Evolutionary conservation across 2,329 filamentous ascomycete species (phyloP), one percentile per base, ranked within the genome.

Genomic region (Mycosphaerella arachidis): DNA sequence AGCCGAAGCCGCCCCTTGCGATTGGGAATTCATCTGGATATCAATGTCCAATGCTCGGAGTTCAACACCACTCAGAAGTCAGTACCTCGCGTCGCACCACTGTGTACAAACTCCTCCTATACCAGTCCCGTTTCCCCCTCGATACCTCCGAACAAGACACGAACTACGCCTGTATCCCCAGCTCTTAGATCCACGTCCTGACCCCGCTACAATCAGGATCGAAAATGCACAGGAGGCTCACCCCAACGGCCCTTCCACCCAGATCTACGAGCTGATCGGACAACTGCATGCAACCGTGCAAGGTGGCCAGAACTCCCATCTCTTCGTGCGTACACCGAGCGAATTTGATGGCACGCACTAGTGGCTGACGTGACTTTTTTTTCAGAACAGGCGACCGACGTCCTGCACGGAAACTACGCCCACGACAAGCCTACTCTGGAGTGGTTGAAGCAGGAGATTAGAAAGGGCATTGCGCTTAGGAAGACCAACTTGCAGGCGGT

Each of bases 1-100:
- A 37, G 58, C 53, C 12, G 63, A 63, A 27, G 46, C 67, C 37
- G 64, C 66, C 24, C 24, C 59, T 68, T 1, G 66, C 66, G 5
- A 63, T 63, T 13, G 66, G 66, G 66, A 33, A 68, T 68, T 52
- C 66, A 68, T 54, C 56, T 68, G 37, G 67, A 67, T 48, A 68
- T 68, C 57, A 58, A 67, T 43, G 66, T 56, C 27, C 66, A 67
- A 55, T 63, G 58, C 48, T 33, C 3, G 7, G 66, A 67, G 46
- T 67, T 61, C 64, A 68, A 68, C 52, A 61, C 58, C 54, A 67
- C 63, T 1, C 18, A 56, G 13, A 60, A 57, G 29, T 35, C 8
- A 35, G 31, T 35, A 2, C 7, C 31, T 12, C 12, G 31, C 8
- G 12, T 35, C 31, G 31, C 31, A 35, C 31, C 12, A 12, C 31